Evolutionary conservation across 2,329 filamentous ascomycete genomes (phyloP).

Genomic region (Didymella pinodella): DNA sequence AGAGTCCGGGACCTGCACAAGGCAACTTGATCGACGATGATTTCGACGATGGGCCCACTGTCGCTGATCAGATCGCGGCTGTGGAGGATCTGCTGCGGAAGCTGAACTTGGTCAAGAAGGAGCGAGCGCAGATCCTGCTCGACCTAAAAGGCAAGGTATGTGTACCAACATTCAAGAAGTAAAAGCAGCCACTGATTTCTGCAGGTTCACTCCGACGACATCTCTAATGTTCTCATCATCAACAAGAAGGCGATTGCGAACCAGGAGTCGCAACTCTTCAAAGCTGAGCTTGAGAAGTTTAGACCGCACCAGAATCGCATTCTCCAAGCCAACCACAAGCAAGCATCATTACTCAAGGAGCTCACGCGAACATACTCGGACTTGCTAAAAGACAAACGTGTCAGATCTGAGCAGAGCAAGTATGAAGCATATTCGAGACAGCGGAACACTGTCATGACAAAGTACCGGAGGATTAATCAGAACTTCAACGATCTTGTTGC

Average conservation of each 20-base stretch:
- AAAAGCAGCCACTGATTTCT: slow-evolving; percentile 9
- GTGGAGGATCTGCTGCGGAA: slow-evolving; percentile 93
- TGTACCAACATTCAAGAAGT: background rate
- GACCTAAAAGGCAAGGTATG: slow-evolving; percentile 96
- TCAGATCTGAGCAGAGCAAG: slow-evolving; percentile 91
- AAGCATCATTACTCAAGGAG: slow-evolving; percentile 92
- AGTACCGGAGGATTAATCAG: slow-evolving; percentile 90
- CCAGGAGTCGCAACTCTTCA: slow-evolving; percentile 90
- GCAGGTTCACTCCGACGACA: slow-evolving; percentile 94
- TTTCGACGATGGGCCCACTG: slow-evolving; percentile 81
- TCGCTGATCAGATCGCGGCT: slow-evolving; percentile 85
- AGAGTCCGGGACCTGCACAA: slow-evolving; percentile 69
- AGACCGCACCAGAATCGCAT: slow-evolving; percentile 89
- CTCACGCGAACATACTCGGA: slow-evolving; percentile 86
- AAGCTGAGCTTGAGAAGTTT: slow-evolving; percentile 97
- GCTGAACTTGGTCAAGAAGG: slow-evolving; percentile 88
- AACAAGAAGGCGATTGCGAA: slow-evolving; percentile 97
- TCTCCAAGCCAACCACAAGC: slow-evolving; percentile 93
- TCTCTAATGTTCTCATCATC: slow-evolving; percentile 93
- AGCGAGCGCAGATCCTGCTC: slow-evolving; percentile 89
- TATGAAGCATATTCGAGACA: slow-evolving; percentile 90
- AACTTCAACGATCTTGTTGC: slow-evolving; percentile 90
- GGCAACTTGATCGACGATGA: slow-evolving; percentile 90
- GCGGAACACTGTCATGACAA: slow-evolving; percentile 78
- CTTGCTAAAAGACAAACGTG: slow-evolving; percentile 90